These are phyloP conservation scores for Nicotiana undulata DNA, from an alignment of 257 asterid species.

Conservation along the genomic window DNA sequence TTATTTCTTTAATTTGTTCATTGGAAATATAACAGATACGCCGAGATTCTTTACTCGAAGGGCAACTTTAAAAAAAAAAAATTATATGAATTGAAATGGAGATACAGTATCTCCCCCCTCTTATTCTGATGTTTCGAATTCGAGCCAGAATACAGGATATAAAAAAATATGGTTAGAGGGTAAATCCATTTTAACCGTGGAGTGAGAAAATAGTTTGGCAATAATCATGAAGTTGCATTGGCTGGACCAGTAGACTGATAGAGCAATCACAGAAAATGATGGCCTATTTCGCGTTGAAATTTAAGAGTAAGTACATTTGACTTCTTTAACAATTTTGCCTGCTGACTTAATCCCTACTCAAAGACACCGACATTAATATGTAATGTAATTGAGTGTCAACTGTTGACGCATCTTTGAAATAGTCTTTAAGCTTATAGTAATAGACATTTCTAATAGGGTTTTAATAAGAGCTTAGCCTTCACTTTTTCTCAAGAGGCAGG, in stretches of 20 bases:
- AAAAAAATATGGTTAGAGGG: neutral
- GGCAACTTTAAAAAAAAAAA: no score
- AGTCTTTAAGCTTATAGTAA: neutral
- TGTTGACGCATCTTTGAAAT: neutral
- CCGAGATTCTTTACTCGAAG: no score
- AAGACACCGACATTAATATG: conserved; percentile 1
- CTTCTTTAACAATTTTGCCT: neutral
- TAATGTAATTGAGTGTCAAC: neutral
- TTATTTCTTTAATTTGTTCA: no score
- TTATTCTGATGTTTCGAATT: no score
- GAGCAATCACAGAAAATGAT: neutral
- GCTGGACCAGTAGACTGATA: neutral
- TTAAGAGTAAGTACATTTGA: neutral
- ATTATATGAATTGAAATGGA: no score
- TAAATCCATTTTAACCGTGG: neutral
- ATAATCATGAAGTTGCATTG: neutral
- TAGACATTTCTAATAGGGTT: neutral
- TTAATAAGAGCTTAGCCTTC: neutral
- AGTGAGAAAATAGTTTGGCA: neutral
- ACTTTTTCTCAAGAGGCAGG: neutral
- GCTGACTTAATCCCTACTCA: conserved; percentile 3
- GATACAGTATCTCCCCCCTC: no score
- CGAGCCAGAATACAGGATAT: no score
- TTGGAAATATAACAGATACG: no score
- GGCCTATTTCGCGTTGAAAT: neutral